Base-by-base conservation (phyloP, 352 stramenopile genomes). In the Nothophytophthora sp. region DNA sequence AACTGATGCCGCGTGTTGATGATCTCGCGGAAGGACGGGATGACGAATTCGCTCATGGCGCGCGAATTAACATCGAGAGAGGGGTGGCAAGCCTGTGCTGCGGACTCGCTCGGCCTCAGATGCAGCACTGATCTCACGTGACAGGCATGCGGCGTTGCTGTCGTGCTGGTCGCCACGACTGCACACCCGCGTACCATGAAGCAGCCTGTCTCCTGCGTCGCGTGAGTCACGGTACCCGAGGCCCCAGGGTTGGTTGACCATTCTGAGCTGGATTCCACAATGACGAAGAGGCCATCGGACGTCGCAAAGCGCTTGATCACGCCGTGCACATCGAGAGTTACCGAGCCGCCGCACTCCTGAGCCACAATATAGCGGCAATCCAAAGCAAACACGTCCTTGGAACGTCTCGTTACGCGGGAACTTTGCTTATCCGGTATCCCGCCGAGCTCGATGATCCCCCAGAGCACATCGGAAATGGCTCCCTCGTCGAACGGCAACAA, bases 291-390 rank as follows among this genome's bases (percentile, higher is more conserved):
- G 6, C 47, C 36, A 23, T 32, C 16, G 1, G 47, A n/a, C 1
- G 38, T 49, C 25, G 27, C 15, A 9, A 49, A 48, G 2, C 39
- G 32, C 40, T 57, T 57, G 10, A 52, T 23, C 8, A 63, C 54
- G 15, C 30, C 36, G 13, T 37, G 30, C 0, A 24, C n/a, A 9
- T 46, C 48, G 16, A 63, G 39, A 23, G 23, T 22, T 8, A 50
- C 7, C 0, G n/a, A 24, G 1, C 24, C 30, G n/a, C 32, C 43
- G 2, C 28, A 16, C 15, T 32, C n/a, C 7, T 39, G 30, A 15
- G 12, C 18, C 0, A 55, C 11, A 6, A 20, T 28, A 2, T 49
- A 3, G 3, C 13, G 13, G 1, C 23, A 13, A 13, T 43, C 41
- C 30, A 60, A 13, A 4, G 49, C 56, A 3, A 48, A 38, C 1